Evolutionary conservation across 805 yeast genomes (phyloP).

Genomic region (Lipomyces starkeyi): DNA sequence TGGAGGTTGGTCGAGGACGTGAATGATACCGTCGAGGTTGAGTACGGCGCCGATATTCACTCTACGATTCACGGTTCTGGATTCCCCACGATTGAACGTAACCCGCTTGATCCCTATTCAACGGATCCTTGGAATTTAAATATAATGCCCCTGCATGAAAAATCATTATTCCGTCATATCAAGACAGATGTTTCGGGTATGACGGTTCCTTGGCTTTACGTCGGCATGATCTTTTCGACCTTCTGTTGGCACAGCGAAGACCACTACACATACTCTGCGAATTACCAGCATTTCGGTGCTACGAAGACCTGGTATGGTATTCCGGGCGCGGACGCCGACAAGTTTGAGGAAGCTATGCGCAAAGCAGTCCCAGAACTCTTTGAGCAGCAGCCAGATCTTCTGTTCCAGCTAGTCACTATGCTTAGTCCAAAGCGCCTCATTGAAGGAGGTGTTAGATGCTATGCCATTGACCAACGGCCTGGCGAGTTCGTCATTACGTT

Average conservation of each 20-base stretch:
- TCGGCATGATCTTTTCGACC: slow-evolving; percentile 87
- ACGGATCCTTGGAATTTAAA: slow-evolving; percentile 50
- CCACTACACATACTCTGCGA: slow-evolving; percentile 88
- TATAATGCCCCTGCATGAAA: slow-evolving; percentile 45
- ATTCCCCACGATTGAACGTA: slow-evolving; percentile 45
- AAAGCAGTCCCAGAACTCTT: slow-evolving; percentile 79
- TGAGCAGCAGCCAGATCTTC: slow-evolving; percentile 80
- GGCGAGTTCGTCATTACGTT: slow-evolving; percentile 84
- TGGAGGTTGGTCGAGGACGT: slow-evolving; percentile 47
- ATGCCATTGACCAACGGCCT: slow-evolving; percentile 72
- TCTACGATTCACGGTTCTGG: slow-evolving; percentile 49
- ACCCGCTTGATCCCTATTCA: slow-evolving; percentile 45
- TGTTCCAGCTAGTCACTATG: slow-evolving; percentile 84
- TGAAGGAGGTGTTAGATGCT: slow-evolving; percentile 54
- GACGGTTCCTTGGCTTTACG: slow-evolving; percentile 94
- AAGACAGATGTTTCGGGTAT: slow-evolving; percentile 71
- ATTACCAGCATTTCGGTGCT: slow-evolving; percentile 88
- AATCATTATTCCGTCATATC: slow-evolving; percentile 46
- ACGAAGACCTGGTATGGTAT: slow-evolving; percentile 94
- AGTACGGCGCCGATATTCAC: slow-evolving; percentile 51
- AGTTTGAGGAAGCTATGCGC: slow-evolving; percentile 69
- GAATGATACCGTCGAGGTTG: slow-evolving; percentile 46
- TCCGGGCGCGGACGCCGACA: slow-evolving; percentile 67
- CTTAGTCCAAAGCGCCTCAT: slow-evolving; percentile 67
- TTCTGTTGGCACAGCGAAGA: slow-evolving; percentile 98